phyloP scores from a whole-genome alignment of 2,329 filamentous ascomycete species.

The Talaromyces sp. region DNA sequence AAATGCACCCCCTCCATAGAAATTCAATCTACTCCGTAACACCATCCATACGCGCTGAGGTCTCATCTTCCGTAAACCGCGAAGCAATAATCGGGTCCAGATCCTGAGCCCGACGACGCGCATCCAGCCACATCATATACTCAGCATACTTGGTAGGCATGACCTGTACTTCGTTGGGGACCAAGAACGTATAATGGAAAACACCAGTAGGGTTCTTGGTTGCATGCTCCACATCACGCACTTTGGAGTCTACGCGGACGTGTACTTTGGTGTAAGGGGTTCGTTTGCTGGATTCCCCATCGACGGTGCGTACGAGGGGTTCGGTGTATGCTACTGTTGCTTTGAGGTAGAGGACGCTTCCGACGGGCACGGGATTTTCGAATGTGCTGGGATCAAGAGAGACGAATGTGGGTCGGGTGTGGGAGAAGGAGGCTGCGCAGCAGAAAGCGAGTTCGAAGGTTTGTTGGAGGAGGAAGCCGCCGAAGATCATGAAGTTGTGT shows the following conservation, averaged over 20 bases:
- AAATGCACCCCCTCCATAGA: not conserved
- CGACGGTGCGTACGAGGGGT: constrained; percentile 37
- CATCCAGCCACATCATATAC: constrained; percentile 65
- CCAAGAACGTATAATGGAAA: constrained; percentile 72
- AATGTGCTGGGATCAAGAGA: constrained; percentile 72
- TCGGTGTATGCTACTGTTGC: constrained; percentile 71
- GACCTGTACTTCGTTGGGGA: constrained; percentile 62
- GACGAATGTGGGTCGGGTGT: constrained; percentile 67
- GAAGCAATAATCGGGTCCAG: constrained; percentile 45
- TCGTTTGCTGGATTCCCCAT: constrained; percentile 44
- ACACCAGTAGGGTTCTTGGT: constrained; percentile 66
- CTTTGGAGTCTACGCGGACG: constrained; percentile 68
- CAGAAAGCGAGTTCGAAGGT: constrained; percentile 75
- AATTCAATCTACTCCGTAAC: constrained; percentile 36
- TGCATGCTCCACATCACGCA: constrained; percentile 68
- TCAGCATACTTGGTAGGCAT: constrained; percentile 63
- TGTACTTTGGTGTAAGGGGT: constrained; percentile 60
- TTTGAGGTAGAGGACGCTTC: constrained; percentile 70
- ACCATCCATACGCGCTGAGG: constrained; percentile 26
- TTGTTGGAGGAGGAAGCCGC: constrained; percentile 70
- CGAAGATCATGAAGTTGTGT: constrained; percentile 76
- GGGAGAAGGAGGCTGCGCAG: constrained; percentile 67
- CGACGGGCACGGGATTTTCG: constrained; percentile 71
- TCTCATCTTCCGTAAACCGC: constrained; percentile 28
- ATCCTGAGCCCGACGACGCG: constrained; percentile 54